Evolutionary conservation across 495 filamentous ascomycete species (phyloP), one percentile per base, ranked within the genome.

Genomic region (Podospora bellae-mahoneyi): DNA sequence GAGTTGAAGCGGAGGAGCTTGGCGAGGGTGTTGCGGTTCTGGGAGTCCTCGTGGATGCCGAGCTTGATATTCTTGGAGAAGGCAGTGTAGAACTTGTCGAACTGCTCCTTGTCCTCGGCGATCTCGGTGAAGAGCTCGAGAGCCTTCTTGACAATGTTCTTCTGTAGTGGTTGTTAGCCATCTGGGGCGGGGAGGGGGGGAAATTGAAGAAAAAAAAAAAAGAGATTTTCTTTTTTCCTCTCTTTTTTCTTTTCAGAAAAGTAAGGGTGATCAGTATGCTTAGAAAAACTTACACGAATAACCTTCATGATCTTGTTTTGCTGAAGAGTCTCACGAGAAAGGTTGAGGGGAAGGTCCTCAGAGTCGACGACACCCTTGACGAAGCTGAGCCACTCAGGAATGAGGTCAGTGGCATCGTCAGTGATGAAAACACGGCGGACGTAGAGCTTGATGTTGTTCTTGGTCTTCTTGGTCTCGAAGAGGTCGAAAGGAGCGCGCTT

Each of bases 271-370:
- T 4, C 30, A 32, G 4, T 32, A 48, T 13, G 39, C 23, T 10
- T 16, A 48, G 9, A 10, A 48, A 13, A 5, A 48, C 39, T 48
- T 48, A 48, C 39, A 3, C 92, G 94, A 89, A 99, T 99, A 78
- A 99, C 95, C 89, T 99, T 99, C 95, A 99, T 97, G 86, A 99
- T 99, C 92, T 98, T 98, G 91, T 98, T 98, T 87, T 98, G 96
- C 84, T 99, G 95, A 61, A 99, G 92, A 67, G 96, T 98, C 89
- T 99, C 95, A 89, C 95, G 96, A 80, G 96, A 98, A 83, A 99
- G 83, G 88, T 99, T 99, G 76, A 99, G 89, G 68, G 95, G 95
- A 48, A 99, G 91, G 83, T 99, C 95, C 87, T 99, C 95, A 70
- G 95, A 99, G 84, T 99, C 95, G 78, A 99, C 96, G 75, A 99